Percentiles rank a stretch among this genome's conserved stretches.
phyloP scores from a whole-genome alignment of 2,329 filamentous ascomycete genomes.

The Pleoardoris graminearum region DNA sequence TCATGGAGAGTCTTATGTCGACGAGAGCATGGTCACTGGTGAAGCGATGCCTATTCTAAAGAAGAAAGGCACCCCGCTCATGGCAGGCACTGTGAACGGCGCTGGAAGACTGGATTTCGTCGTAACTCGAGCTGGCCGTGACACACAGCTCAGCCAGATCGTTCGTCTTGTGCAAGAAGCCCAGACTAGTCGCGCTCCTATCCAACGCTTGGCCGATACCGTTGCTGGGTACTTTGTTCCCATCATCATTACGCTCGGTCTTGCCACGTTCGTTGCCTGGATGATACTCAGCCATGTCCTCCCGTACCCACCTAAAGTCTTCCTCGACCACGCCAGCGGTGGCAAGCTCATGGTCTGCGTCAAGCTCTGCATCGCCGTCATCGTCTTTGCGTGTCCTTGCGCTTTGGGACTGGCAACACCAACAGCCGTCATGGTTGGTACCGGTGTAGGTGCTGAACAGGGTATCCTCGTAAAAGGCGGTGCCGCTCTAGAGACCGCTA shows the following conservation, averaged over 20 bases:
- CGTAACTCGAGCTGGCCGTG: constrained; percentile 87
- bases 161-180: constrained; percentile 98
- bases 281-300: constrained; percentile 92
- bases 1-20: constrained; percentile 87
- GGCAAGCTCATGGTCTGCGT: constrained; percentile 96
- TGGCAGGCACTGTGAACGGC: constrained; percentile 95
- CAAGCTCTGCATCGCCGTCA: constrained; percentile 96
- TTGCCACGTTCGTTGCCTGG: constrained; percentile 86
- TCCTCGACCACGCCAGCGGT: constrained; percentile 76
- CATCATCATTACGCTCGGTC: constrained; percentile 78
- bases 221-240: constrained; percentile 95
- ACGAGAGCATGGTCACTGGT: constrained; percentile 98
- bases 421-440: constrained; percentile 98
- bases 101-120: constrained; percentile 89
- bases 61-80: constrained; percentile 74
- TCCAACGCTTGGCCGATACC: constrained; percentile 87
- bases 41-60: constrained; percentile 96
- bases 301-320: constrained; percentile 82
- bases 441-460: constrained; percentile 92
- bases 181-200: constrained; percentile 90
- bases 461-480: constrained; percentile 98
- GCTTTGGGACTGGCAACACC: constrained; percentile 94
- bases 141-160: constrained; percentile 97
- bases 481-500: constrained; percentile 85
- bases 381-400: constrained; percentile 97